Evolutionary conservation across 148 eudicot genomes (phyloP), one percentile per base, ranked within the genome.

Genomic region (Arctostaphylos glauca): DNA sequence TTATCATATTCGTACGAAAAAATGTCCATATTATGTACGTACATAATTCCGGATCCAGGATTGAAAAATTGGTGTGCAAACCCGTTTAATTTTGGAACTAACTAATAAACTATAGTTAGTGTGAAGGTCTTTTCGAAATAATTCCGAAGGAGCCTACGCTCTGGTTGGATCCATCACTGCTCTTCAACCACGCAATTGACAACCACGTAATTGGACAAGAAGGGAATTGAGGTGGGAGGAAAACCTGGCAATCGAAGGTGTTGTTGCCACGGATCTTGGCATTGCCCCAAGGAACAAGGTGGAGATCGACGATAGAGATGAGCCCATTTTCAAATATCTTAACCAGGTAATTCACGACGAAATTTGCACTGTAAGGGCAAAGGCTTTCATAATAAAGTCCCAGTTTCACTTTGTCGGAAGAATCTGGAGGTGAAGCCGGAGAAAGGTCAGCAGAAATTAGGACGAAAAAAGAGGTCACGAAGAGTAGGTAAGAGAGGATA

Each of bases 201-300:
- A 66, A 25, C 9, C 44, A 31, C 44, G 38, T 31, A 66, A 31
- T 9, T 5, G 44, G 16, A 31, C 44, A 66, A 66, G 44, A 66
- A 66, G 44, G 71, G 71, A 66, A 9, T 60, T 52, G 12, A 64
- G 46, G 49, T n/a, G 13, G 41, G 71, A 25, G 16, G 71, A 16
- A 66, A 66, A 92, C 95, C 93, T 93, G 95, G 82, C 98, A 93
- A 85, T 50, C 58, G 82, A 94, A 83, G 84, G 91, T 86, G 55
- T 43, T 16, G 78, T 86, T 82, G 76, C 60, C 82, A 31, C 43
- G 71, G 74, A 93, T 70, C 82, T 81, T 85, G 75, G 95, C 92
- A 86, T 93, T 94, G 66, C 97, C 95, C 92, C 95, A 93, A 52
- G 98, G 98, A 52, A 82, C 87, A 55, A 92, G 87, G 49, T 86